Evolutionary conservation across 306 rosid species (phyloP), one percentile per base, ranked within the genome.

Genomic region (Casuarina cunninghamiana): DNA sequence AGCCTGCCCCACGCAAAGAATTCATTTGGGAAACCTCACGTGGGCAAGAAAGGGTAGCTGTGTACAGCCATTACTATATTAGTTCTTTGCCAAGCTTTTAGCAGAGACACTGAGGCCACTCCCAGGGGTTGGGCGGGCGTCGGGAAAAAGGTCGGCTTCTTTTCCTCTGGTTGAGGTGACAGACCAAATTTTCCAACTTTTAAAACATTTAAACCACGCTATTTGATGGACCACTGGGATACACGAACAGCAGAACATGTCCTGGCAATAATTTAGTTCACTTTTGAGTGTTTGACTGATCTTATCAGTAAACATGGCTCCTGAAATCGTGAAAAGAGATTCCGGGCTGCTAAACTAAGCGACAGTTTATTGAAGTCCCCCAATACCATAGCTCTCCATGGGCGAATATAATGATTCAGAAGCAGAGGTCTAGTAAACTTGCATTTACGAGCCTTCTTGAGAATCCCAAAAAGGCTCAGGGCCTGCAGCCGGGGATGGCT

Each of bases 21-120:
- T 1, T 10, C 15, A 2, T 3, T 0, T 9, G 3, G 58, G 0
- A 15, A 72, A 53, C 38, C 53, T 26, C 61, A 53, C 9, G n/a
- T 75, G 74, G 50, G 44, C 65, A 74, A 69, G 53, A 39, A 80
- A 66, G 50, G 41, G 37, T 35, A 66, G 35, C 55, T 53, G 66
- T 71, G 82, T 71, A 32, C 62, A 72, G 57, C 9, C 35, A 16
- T 13, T 63, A 12, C 0, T 48, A 78, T 63, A 53, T 66, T 82
- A 63, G 61, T 44, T 57, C 38, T 2, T 62, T 72, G 11, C 82
- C 55, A 81, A 73, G 73, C 79, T 80, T 85, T 85, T 41, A 81
- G 83, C 91, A 88, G 82, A 71, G 21, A 75, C 72, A 80, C 68
- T 57, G 43, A 49, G 21, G 61, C 35, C 55, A 71, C 49, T 74